Evolutionary conservation across 495 filamentous ascomycete species (phyloP).

Genomic region (Cercophora scortea): DNA sequence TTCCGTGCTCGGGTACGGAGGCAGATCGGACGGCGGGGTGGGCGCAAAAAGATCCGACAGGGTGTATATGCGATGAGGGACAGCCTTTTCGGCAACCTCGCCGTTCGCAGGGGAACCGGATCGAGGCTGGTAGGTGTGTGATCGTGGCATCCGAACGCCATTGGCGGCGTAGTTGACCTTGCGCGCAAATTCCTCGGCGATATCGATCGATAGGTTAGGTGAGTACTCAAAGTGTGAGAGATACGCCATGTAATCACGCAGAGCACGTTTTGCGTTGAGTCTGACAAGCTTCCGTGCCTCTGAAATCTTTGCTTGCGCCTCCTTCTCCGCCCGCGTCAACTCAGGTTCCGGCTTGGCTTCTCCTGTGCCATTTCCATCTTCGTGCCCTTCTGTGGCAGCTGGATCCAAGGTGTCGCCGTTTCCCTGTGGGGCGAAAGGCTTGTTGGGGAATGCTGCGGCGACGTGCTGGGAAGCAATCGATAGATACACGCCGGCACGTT

Average conservation of each 20-base stretch:
- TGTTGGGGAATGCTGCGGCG: conserved; percentile 2
- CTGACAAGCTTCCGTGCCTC: conserved; percentile 60
- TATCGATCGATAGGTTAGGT: conserved; percentile 54
- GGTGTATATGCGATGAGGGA: conserved; percentile 28
- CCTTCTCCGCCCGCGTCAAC: conserved; percentile 24
- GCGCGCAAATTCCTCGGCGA: conserved; percentile 58
- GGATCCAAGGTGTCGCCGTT: background rate
- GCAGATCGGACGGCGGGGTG: conserved; percentile 47
- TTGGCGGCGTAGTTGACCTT: conserved; percentile 52
- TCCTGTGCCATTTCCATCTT: background rate
- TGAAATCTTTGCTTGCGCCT: conserved; percentile 35
- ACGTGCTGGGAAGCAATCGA: conserved; percentile 60
- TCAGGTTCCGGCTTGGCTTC: conserved; percentile 8
- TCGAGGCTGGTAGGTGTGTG: background rate
- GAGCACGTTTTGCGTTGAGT: conserved; percentile 62
- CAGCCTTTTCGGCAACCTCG: background rate
- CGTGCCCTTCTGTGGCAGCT: background rate
- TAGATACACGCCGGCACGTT: conserved; percentile 66
- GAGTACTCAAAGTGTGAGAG: conserved; percentile 70
- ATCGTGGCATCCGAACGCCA: conserved; percentile 19
- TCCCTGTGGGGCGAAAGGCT: background rate
- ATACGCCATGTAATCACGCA: conserved; percentile 62
- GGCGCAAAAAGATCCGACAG: conserved; percentile 50
- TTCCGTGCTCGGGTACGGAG: conserved; percentile 45
- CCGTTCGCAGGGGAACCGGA: conserved; percentile 7